Conservation (phyloP, 768 basidiomycete genomes). For the Boletus tylopilopsis region DNA sequence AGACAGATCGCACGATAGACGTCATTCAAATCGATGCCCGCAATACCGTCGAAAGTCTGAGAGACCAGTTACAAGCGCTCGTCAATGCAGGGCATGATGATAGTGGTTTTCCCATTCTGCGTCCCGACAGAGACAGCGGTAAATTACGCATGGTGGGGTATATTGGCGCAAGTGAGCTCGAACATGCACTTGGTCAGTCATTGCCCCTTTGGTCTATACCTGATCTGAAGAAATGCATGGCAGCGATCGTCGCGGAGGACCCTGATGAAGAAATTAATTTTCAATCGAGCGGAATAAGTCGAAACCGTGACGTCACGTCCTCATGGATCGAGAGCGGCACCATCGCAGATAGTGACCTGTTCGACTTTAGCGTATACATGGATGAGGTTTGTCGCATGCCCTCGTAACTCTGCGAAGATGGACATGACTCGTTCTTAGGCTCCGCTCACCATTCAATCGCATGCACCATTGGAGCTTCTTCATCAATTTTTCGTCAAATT, state of each 20-base stretch:
- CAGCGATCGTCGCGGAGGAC: constrained; percentile 74
- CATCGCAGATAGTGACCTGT: constrained; percentile 43
- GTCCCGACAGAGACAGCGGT: constrained; percentile 40
- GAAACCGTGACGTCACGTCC: constrained; percentile 43
- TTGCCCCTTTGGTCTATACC: background rate
- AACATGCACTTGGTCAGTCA: constrained; percentile 80
- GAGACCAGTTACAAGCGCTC: constrained; percentile 61
- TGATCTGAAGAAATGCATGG: background rate
- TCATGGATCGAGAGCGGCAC: constrained; percentile 46
- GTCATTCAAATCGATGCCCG: constrained; percentile 65
- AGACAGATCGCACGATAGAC: constrained; percentile 68
- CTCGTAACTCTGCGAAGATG: background rate
- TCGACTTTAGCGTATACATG: constrained; percentile 87
- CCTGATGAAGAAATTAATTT: constrained; percentile 68
- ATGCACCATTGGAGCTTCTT: constrained; percentile 87
- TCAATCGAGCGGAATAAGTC: constrained; percentile 42
- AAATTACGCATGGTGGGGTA: constrained; percentile 79
- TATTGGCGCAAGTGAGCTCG: constrained; percentile 88
- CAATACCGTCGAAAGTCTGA: constrained; percentile 77
- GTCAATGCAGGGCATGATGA: constrained; percentile 63
- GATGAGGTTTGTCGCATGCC: constrained; percentile 57
- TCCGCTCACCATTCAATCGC: constrained; percentile 77
- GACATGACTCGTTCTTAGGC: constrained; percentile 46
- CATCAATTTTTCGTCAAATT: constrained; percentile 95
- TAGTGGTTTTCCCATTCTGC: constrained; percentile 83